Evolutionary conservation across 345 rosid species (phyloP), one percentile per base, ranked within the genome.

Genomic region (Populus alba): DNA sequence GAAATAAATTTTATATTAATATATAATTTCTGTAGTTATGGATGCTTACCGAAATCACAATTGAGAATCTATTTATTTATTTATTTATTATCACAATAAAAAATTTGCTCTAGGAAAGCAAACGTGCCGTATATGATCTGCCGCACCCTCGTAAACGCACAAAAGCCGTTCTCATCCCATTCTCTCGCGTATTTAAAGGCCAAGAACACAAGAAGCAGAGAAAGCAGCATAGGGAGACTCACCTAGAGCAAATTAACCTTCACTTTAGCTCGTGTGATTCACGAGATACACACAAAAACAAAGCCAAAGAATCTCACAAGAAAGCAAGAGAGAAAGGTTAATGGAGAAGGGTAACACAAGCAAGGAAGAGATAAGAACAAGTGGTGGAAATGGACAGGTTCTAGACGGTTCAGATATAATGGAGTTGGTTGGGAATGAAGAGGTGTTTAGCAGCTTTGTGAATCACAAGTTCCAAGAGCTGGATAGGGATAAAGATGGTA

Each of bases 381-480:
- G 75, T 72, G 82, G 75, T 33, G 78, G 75, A 23, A 25, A 70
- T 25, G 79, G 72, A 69, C 49, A 79, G 75, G 75, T 79, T 35
- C 80, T 92, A 78, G 98, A 96, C 81, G 98, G 98, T 80, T 91
- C 97, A 25, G 89, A 88, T 84, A 94, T 96, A 88, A 92, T 91
- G 86, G 87, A 91, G 91, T 87, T 96, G 83, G 97, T 92, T 81
- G 97, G 80, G 84, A 91, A 92, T 87, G 84, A 94, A 68, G 83
- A 86, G 87, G 98, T 92, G 68, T 94, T 92, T 82, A 86, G 77
- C 74, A 86, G 68, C 69, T 96, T 90, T 85, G 94, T 94, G 9
- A 95, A 92, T 31, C 88, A 94, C 77, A 94, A 96, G 93, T 94
- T 96, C 73, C 77, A 89, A 25, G 90, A 90, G 76, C 86, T 96